Percentiles rank a stretch among this genome's conserved stretches.
Evolutionary conservation across 129 eudicot genomes (phyloP).

Genomic region (Calendula officinalis): DNA sequence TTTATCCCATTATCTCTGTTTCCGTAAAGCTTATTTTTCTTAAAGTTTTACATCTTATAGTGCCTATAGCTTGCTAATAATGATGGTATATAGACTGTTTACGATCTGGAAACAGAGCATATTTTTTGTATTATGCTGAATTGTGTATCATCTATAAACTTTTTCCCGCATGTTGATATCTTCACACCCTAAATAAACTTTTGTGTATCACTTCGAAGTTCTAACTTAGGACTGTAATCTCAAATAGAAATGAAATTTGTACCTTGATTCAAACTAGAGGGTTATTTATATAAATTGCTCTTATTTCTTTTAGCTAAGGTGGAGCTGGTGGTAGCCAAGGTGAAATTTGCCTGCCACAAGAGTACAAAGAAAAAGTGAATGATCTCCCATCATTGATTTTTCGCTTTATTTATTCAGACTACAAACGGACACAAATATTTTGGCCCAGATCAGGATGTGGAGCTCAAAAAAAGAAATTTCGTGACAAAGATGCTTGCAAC

Average conservation of each 20-base stretch:
- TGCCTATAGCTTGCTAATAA: neutral
- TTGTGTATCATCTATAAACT: neutral
- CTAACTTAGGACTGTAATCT: no score
- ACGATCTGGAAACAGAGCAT: conserved; percentile 4
- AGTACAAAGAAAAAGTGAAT: neutral
- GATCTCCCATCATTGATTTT: neutral
- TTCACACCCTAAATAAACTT: neutral
- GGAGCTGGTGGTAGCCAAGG: neutral
- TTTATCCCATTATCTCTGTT: no score
- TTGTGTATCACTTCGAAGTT: no score
- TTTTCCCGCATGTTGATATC: no score
- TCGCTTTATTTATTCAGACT: neutral
- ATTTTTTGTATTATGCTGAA: neutral
- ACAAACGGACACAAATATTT: neutral
- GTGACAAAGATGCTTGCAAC: conserved; percentile 8
- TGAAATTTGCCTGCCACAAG: conserved; percentile 1
- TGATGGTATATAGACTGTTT: neutral
- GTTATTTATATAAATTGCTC: no score
- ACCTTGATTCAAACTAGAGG: no score
- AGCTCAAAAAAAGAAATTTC: neutral
- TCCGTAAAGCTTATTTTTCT: no score
- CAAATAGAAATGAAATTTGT: no score
- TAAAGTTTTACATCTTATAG: neutral
- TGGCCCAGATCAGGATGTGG: neutral
- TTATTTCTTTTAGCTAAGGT: no score